A percentile compares a stretch with the other conserved stretches of the same genome.
Evolutionary conservation across 352 stramenopile species (phyloP).

Genomic region (Sclerospora graminicola): DNA sequence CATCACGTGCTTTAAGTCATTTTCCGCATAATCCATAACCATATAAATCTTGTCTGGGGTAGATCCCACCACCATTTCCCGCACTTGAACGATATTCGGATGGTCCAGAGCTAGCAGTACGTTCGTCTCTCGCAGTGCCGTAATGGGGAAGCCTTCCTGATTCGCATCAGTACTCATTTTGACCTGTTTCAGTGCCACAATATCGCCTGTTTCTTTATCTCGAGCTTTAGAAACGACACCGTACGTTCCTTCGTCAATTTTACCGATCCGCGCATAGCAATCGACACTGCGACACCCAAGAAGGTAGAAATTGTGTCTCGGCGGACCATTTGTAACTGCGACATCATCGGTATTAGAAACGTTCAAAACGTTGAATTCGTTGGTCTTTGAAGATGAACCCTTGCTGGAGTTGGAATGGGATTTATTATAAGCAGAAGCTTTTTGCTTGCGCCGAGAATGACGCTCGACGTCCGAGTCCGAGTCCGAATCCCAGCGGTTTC

Average conservation of each 20-base stretch:
- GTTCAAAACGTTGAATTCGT: not conserved
- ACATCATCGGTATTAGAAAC: slow-evolving; percentile 2
- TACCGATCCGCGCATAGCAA: slow-evolving; percentile 89
- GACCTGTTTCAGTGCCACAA: slow-evolving; percentile 91
- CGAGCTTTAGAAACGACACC: slow-evolving; percentile 93
- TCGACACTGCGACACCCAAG: slow-evolving; percentile 91
- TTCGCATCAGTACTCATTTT: slow-evolving; percentile 68
- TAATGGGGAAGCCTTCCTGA: slow-evolving; percentile 79
- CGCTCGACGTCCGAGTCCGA: slow-evolving; percentile 36
- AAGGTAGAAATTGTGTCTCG: slow-evolving; percentile 62
- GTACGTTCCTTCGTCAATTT: slow-evolving; percentile 95
- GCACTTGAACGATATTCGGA: slow-evolving; percentile 80
- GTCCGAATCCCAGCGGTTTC: slow-evolving; percentile 65
- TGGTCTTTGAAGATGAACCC: slow-evolving; percentile 1
- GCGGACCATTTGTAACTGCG: not conserved
- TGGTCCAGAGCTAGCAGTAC: slow-evolving; percentile 73
- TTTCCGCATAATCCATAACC: slow-evolving; percentile 87
- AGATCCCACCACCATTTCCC: slow-evolving; percentile 84
- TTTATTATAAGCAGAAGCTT: not conserved
- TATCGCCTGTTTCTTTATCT: slow-evolving; percentile 83
- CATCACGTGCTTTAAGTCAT: slow-evolving; percentile 82
- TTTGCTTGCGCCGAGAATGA: slow-evolving; percentile 8
- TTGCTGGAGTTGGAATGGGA: not conserved
- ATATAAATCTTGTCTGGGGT: slow-evolving; percentile 86
- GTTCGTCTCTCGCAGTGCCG: slow-evolving; percentile 79